Evolutionary conservation across 1,284 basidiomycete species (phyloP).

Genomic region (Cryptococcus sp.): DNA sequence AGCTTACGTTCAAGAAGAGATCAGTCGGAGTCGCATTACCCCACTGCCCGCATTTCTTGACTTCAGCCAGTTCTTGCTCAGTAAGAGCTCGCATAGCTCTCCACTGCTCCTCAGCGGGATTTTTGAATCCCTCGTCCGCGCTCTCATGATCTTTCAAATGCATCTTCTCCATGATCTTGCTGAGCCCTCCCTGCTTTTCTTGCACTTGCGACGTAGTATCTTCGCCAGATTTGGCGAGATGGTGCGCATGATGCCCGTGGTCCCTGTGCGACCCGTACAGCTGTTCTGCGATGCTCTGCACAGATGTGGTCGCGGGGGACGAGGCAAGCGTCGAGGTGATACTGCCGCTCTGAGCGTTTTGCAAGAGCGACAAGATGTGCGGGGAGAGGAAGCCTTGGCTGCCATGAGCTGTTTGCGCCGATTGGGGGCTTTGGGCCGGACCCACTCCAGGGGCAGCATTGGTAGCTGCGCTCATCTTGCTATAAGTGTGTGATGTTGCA

Average conservation of each 20-base stretch:
- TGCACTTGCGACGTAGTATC: constrained; percentile 4
- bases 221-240: constrained; percentile 5
- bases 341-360: background rate
- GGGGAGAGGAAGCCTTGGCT: background rate
- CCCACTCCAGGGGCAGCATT: too few species aligned
- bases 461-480: too few species aligned
- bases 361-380: background rate
- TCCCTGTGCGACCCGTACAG: constrained; percentile 13
- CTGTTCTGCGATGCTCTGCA: constrained; percentile 13
- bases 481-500: too few species aligned
- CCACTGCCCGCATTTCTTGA: constrained; percentile 31
- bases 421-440: too few species aligned
- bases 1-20: constrained; percentile 33
- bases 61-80: constrained; percentile 27
- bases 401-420: too few species aligned
- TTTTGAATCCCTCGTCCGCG: constrained; percentile 5
- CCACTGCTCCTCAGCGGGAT: constrained; percentile 21
- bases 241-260: constrained; percentile 14
- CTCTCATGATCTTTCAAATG: constrained; percentile 13
- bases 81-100: constrained; percentile 21
- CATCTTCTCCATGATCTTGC: constrained; percentile 19
- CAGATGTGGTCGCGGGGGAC: background rate
- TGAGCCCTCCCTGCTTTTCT: constrained; percentile 1
- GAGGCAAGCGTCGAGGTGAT: constrained; percentile 6
- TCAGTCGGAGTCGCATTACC: constrained; percentile 24